phyloP scores from a whole-genome alignment of 2,329 filamentous ascomycete species.

The Hortaea sp. region DNA sequence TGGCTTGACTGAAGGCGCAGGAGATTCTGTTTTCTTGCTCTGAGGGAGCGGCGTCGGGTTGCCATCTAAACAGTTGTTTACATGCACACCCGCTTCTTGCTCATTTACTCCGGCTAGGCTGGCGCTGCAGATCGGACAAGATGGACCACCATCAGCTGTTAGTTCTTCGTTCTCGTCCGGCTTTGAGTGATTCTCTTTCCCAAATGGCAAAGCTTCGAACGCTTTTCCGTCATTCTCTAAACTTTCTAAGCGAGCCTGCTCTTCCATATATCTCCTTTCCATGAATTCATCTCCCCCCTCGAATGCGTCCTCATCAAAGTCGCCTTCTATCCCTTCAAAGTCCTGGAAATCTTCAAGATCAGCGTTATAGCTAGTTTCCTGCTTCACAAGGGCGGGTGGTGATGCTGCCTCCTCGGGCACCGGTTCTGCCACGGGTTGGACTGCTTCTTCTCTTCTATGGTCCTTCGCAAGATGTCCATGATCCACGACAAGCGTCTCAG shows the following conservation, averaged over 20 bases:
- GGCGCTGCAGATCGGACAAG: constrained; percentile 70
- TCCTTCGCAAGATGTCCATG: constrained; percentile 1
- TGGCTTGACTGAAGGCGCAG: constrained; percentile 6
- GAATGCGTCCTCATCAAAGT: constrained; percentile 53
- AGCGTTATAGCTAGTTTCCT: constrained; percentile 41
- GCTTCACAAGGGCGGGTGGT: constrained; percentile 27
- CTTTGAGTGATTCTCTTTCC: constrained; percentile 9
- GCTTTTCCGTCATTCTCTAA: constrained; percentile 40
- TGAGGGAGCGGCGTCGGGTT: constrained; percentile 52
- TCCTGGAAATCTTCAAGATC: constrained; percentile 41
- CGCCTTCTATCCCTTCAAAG: constrained; percentile 40
- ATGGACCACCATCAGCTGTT: constrained; percentile 16
- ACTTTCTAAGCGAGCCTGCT: constrained; percentile 48
- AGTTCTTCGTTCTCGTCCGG: constrained; percentile 1
- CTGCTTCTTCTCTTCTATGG: background rate
- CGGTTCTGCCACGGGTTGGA: background rate
- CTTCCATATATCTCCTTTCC: constrained; percentile 58
- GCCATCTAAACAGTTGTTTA: constrained; percentile 87
- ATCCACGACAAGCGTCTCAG: constrained; percentile 5
- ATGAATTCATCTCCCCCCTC: constrained; percentile 42
- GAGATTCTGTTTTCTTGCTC: constrained; percentile 8
- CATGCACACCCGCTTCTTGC: constrained; percentile 67
- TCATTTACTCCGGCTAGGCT: constrained; percentile 47
- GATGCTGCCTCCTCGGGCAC: background rate
- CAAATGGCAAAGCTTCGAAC: constrained; percentile 13